Conservation (phyloP, 164 flowering plant genomes). For the Chimonanthus praecox region DNA sequence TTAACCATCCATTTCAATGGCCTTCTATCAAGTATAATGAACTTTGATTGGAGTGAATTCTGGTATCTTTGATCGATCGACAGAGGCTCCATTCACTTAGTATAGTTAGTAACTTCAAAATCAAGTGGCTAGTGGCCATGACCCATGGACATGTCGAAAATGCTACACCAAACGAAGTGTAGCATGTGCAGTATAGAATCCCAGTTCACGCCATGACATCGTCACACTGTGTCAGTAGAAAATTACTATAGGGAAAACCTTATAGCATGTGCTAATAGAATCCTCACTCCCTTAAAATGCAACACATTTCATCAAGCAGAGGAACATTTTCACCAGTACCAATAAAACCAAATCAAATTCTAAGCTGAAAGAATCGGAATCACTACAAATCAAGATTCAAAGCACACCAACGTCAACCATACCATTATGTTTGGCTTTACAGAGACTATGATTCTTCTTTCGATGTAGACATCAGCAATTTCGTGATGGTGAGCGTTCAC, state of each 20-base stretch:
- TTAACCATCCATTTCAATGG: too few relatives aligned
- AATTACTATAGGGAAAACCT: too few relatives aligned
- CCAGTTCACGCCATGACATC: neutral
- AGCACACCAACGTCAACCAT: neutral
- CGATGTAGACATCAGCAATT: conserved; percentile 90
- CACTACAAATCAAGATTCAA: neutral
- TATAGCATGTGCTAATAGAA: too few relatives aligned
- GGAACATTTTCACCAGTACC: neutral
- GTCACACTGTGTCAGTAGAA: neutral
- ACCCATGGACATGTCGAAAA: neutral
- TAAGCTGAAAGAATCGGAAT: neutral
- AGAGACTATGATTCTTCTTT: conserved; percentile 72
- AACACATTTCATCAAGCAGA: neutral
- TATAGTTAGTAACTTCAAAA: neutral
- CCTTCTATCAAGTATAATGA: too few relatives aligned
- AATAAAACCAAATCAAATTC: neutral
- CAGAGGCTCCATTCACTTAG: too few relatives aligned
- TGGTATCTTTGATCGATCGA: too few relatives aligned
- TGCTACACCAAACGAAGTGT: too few relatives aligned
- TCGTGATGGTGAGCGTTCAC: conserved; percentile 88
- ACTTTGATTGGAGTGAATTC: too few relatives aligned
- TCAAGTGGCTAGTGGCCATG: neutral
- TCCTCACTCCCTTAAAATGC: neutral
- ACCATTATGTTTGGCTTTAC: conserved; percentile 75
- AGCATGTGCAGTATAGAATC: neutral